Conservation (phyloP, 2,329 filamentous ascomycete genomes). For the Geosmithia morbida region DNA sequence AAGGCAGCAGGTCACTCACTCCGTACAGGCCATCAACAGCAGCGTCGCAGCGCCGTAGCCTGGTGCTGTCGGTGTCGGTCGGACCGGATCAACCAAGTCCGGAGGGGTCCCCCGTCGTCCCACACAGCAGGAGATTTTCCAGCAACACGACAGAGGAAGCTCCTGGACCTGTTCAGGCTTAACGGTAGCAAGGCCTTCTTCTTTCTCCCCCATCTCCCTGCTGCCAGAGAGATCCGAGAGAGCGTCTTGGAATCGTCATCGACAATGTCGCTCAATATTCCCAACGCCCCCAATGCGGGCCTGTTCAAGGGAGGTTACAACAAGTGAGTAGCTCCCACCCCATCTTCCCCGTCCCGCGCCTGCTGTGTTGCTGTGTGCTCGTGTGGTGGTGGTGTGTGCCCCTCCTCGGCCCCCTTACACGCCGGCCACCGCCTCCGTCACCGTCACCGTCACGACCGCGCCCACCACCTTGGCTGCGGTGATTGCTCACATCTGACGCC, state of each 20-base stretch:
- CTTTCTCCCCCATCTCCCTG: neutral
- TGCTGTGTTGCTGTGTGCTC: too few species aligned
- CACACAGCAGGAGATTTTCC: constrained; percentile 4
- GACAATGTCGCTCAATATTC: constrained; percentile 89
- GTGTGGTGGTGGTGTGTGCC: too few species aligned
- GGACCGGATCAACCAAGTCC: constrained; percentile 3
- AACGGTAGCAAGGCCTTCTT: neutral
- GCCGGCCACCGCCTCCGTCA: neutral
- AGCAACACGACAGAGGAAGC: constrained; percentile 1
- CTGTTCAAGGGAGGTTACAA: constrained; percentile 96
- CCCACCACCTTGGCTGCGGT: neutral
- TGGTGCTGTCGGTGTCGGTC: neutral
- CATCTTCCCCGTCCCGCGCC: constrained; percentile 1
- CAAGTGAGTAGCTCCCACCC: constrained; percentile 46
- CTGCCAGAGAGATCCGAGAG: constrained; percentile 3
- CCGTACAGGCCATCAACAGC: too few species aligned
- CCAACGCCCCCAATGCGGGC: constrained; percentile 80
- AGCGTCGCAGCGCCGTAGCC: neutral
- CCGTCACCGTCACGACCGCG: neutral
- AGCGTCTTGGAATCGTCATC: constrained; percentile 1
- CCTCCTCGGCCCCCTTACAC: constrained; percentile 5
- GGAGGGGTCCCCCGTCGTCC: constrained; percentile 2
- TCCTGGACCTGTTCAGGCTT: neutral
- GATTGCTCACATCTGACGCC: neutral
- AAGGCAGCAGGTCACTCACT: too few species aligned